Evolutionary conservation across 352 stramenopile genomes (phyloP), one percentile per base, ranked within the genome.

Genomic region (Phytopythium sindhum): DNA sequence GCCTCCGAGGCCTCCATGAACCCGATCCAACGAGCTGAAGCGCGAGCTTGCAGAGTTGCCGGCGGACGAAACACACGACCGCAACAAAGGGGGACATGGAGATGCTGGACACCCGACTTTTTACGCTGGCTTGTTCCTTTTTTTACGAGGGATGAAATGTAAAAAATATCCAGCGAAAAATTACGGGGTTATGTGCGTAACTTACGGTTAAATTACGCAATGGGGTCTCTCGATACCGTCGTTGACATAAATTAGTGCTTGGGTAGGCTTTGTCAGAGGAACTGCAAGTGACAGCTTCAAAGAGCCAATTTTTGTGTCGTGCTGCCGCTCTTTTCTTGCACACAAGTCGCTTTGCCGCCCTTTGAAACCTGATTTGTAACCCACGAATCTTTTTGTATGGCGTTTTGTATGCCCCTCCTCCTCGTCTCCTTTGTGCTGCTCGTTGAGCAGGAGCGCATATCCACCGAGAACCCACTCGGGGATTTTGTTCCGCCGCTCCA

Each of bases 1-100:
- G 74, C 73, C 63, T 91, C 81, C 1, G 66, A 65, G 37, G 69
- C 70, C 64, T 93, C 78, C 84, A 93, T 93, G 26, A 56, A n/a
- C n/a, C 47, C 47, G 42, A n/a, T 64, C 50, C 31, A 47, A n/a
- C n/a, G 58, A 35, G 19, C 17, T 15, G 41, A 23, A 47, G 41
- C 41, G 37, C 37, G 11, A 44, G 37, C 37, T 44, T 19, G 37
- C 37, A 14, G 31, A 35, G 31, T 8, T 35, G 31, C 31, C 31
- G 31, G 31, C 8, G 31, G 31, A 8, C 31, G 31, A 35, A 35
- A 35, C 31, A 35, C 31, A 8, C 31, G 31, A 35, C 31, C 31
- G 31, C 31, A 8, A 35, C 31, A 35, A n/a, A n/a, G n/a, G n/a
- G n/a, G n/a, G n/a, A n/a, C n/a, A n/a, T n/a, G n/a, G n/a, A n/a